Base-by-base conservation (phyloP, 2,329 filamentous ascomycete species). In the Phoma herbarum region DNA sequence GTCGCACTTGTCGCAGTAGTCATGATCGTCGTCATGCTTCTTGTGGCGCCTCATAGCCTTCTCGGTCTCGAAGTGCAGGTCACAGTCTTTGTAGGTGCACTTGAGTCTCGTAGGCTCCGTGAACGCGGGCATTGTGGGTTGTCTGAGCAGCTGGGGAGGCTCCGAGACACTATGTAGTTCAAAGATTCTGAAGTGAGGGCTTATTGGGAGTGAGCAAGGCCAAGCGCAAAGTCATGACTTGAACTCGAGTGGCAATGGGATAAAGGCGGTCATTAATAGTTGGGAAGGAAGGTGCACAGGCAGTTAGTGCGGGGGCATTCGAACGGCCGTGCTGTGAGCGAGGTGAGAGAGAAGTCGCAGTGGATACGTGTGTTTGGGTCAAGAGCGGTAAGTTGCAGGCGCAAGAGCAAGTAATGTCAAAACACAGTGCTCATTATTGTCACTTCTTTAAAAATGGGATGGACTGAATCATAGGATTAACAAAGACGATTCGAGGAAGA, bases 31-130 rank as follows among this genome's bases (percentile, higher is more conserved):
- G 2, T 77, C 73, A 22, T 75, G 56, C 18, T 72, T 75, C 68
- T 87, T 87, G 75, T 88, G 85, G 2, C 68, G 69, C 48, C 76
- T 80, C 80, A 87, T 83, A 2, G 77, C 77, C 42, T 78, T 75
- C 11, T 74, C 68, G 0, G 75, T 80, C 9, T 74, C 62, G 69
- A 87, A 88, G 18, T 66, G 72, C 37, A 74, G 69, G 22, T 67
- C 60, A 75, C 85, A 87, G 48, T 77, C 68, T 2, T 71, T 48
- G 57, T 79, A 84, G 8, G 79, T 80, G 72, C 84, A 85, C 28
- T 68, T 70, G 60, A 77, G 46, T 6, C 52, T 50, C 31, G 56
- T 64, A 1, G 45, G 22, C 4, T 54, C 51, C 14, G n/a, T 23
- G n/a, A 46, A 23, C 3, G 46, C 65, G 12, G 70, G 61, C 72